Conservation (phyloP, 768 basidiomycete genomes). For the Clathrus columnatus region DNA sequence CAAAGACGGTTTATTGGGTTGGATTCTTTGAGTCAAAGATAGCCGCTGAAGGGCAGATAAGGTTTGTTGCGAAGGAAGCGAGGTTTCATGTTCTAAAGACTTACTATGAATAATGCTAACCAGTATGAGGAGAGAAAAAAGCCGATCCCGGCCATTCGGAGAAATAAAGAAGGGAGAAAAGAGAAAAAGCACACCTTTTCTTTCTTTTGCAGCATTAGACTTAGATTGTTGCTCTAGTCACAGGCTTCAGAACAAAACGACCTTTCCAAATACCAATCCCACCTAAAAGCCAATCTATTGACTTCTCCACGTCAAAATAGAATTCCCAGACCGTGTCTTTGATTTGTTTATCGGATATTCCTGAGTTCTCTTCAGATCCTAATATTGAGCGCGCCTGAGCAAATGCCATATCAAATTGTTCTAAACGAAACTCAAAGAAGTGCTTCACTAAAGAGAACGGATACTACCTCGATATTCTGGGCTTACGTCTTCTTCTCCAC, state of each 20-base stretch:
- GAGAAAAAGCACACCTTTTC: constrained; percentile 55
- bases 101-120: constrained; percentile 1
- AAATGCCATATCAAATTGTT: constrained; percentile 60
- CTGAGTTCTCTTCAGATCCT: constrained; percentile 55
- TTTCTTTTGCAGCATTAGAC: constrained; percentile 53
- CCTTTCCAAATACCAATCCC: constrained; percentile 20
- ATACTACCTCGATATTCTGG: constrained; percentile 68
- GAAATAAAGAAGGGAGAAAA: constrained; percentile 11
- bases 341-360: constrained; percentile 66
- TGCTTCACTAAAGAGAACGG: neutral
- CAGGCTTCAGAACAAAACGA: neutral
- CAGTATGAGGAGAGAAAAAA: neutral
- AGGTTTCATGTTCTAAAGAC: constrained; percentile 27
- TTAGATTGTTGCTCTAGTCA: constrained; percentile 59
- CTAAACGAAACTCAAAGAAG: constrained; percentile 25
- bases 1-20: constrained; percentile 17
- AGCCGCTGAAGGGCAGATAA: constrained; percentile 32
- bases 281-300: constrained; percentile 71
- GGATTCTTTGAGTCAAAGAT: constrained; percentile 34
- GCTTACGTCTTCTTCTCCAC: constrained; percentile 73
- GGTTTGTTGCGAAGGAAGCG: constrained; percentile 30
- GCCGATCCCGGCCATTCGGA: constrained; percentile 3
- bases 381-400: constrained; percentile 60
- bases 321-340: constrained; percentile 78
- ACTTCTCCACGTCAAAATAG: constrained; percentile 76